Conservation (phyloP, 352 stramenopile genomes). For the Blastocystis sp. region DNA sequence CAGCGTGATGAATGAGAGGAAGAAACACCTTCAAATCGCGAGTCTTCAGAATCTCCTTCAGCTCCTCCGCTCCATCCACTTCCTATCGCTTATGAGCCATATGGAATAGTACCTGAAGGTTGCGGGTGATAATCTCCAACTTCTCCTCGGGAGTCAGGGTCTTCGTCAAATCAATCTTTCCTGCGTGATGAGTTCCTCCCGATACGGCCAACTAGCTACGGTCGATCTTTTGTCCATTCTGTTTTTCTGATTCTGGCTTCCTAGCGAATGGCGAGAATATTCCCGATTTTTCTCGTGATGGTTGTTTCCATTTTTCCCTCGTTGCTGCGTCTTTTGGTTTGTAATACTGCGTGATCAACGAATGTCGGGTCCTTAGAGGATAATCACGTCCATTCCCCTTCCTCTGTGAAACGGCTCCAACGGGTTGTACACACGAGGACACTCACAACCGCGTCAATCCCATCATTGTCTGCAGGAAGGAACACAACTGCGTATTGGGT, state of each 20-base stretch:
- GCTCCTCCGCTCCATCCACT: conserved; percentile 58
- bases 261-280: not conserved
- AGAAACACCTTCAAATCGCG: conserved; percentile 54
- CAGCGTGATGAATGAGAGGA: not conserved
- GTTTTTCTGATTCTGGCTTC: not conserved
- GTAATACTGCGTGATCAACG: too few species aligned
- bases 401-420: too few species aligned
- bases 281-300: too few species aligned
- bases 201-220: conserved; percentile 8
- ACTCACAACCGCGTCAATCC: too few species aligned
- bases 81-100: not conserved
- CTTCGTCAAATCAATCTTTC: conserved; percentile 34
- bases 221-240: conserved; percentile 46
- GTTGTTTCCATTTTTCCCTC: too few species aligned
- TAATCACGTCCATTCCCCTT: too few species aligned
- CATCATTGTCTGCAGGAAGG: too few species aligned
- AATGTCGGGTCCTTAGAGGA: too few species aligned
- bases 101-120: conserved; percentile 18
- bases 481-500: too few species aligned
- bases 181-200: not conserved
- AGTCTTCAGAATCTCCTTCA: conserved; percentile 66
- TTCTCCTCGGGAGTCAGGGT: conserved; percentile 54
- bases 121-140: conserved; percentile 64
- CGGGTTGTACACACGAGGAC: too few species aligned
- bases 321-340: too few species aligned